phyloP scores from a whole-genome alignment of 2,329 filamentous ascomycete genomes.

The Diplodia intermedia region DNA sequence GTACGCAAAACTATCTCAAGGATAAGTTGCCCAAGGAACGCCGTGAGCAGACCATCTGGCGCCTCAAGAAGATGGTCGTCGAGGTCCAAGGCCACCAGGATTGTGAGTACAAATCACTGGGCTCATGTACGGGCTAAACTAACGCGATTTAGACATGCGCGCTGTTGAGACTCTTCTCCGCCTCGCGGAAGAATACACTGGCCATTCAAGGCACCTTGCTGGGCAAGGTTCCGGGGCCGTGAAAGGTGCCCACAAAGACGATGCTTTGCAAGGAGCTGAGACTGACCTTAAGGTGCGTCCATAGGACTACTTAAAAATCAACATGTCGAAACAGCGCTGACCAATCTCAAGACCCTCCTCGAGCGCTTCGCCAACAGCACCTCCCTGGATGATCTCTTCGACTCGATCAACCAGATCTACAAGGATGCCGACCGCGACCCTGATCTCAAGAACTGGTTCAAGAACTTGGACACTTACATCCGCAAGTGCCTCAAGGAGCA shows the following conservation, averaged over 20 bases:
- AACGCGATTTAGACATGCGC: constrained; percentile 67
- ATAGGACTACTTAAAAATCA: constrained; percentile 46
- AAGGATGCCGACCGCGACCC: constrained; percentile 83
- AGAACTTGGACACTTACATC: constrained; percentile 75
- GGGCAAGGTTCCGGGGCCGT: constrained; percentile 71
- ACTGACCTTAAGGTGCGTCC: constrained; percentile 73
- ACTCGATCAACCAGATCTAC: constrained; percentile 85
- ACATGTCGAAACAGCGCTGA: constrained; percentile 56
- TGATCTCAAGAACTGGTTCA: constrained; percentile 91
- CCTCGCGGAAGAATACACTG: constrained; percentile 83
- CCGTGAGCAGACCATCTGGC: constrained; percentile 88
- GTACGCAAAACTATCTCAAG: constrained; percentile 75
- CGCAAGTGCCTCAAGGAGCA: constrained; percentile 85
- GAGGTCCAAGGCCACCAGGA: constrained; percentile 96
- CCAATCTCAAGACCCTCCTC: constrained; percentile 72
- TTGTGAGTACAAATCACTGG: constrained; percentile 58
- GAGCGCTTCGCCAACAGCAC: constrained; percentile 97
- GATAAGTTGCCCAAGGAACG: constrained; percentile 92
- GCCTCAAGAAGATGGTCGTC: constrained; percentile 96
- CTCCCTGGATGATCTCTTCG: constrained; percentile 84
- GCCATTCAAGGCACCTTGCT: constrained; percentile 72
- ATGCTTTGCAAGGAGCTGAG: constrained; percentile 74
- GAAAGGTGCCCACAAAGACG: constrained; percentile 72
- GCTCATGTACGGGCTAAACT: constrained; percentile 34
- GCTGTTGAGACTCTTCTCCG: constrained; percentile 88